Evolutionary conservation across 1,284 basidiomycete genomes (phyloP).

Genomic region (Ceratorhiza oryzae-sativae): DNA sequence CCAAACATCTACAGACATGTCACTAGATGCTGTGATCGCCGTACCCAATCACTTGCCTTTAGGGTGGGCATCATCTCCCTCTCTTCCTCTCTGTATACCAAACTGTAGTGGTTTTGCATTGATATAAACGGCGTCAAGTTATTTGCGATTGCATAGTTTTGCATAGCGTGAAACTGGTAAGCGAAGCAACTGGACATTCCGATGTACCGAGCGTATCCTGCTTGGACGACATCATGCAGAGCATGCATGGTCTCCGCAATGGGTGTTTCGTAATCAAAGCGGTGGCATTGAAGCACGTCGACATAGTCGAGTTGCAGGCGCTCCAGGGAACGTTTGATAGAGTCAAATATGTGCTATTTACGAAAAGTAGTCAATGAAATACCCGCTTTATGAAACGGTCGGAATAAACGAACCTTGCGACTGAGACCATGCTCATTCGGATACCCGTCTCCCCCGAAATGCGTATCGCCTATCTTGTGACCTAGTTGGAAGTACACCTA

Average conservation of each 20-base stretch:
- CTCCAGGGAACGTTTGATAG: slow-evolving; percentile 46
- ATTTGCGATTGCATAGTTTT: slow-evolving; percentile 52
- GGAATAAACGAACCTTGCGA: slow-evolving; percentile 46
- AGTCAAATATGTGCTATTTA: slow-evolving; percentile 47
- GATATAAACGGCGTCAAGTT: slow-evolving; percentile 53
- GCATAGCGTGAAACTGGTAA: slow-evolving; percentile 47
- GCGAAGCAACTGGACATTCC: slow-evolving; percentile 50
- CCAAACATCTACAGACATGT: slow-evolving; percentile 40
- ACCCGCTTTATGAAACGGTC: no score
- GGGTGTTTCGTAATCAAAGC: slow-evolving; percentile 54
- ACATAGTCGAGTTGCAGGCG: slow-evolving; percentile 50
- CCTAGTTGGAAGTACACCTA: slow-evolving; percentile 6
- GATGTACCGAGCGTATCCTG: slow-evolving; percentile 55
- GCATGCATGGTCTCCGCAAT: slow-evolving; percentile 49
- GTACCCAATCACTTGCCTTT: slow-evolving; percentile 14
- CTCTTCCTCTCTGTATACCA: slow-evolving; percentile 48
- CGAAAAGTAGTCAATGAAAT: slow-evolving; percentile 44
- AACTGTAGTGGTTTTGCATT: slow-evolving; percentile 54
- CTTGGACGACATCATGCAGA: slow-evolving; percentile 51
- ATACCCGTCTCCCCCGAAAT: slow-evolving; percentile 38
- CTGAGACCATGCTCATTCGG: slow-evolving; percentile 48
- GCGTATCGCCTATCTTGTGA: not conserved
- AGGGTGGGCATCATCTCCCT: slow-evolving; percentile 48
- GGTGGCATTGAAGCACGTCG: slow-evolving; percentile 52
- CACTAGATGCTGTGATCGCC: no score